Conservation (phyloP, 2,329 filamentous ascomycete genomes). For the Sporothrix curviconia region DNA sequence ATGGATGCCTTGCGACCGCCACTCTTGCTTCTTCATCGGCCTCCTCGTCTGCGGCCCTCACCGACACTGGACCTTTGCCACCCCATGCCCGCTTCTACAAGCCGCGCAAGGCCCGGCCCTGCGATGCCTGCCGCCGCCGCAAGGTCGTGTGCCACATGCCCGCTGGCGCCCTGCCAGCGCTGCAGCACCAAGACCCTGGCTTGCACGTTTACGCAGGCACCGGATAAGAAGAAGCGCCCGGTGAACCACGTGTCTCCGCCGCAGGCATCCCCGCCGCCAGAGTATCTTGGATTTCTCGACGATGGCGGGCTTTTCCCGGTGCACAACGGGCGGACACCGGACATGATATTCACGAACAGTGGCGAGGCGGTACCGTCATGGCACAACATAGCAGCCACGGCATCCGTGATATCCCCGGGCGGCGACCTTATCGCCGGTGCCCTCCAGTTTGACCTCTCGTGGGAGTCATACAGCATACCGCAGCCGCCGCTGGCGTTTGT, state of each 20-base stretch:
- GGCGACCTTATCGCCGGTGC: neutral
- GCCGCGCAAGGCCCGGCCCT: conserved; percentile 18
- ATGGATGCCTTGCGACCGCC: neutral
- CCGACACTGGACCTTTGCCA: neutral
- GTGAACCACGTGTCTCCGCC: neutral
- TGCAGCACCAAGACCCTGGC: conserved; percentile 10
- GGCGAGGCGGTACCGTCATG: neutral
- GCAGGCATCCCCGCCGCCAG: neutral
- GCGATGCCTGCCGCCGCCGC: conserved; percentile 16
- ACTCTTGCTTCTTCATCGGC: no score
- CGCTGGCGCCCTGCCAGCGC: conserved; percentile 15
- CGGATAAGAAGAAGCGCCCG: conserved; percentile 11
- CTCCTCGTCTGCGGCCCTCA: neutral
- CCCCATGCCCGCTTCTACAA: conserved; percentile 17
- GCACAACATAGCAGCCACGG: neutral
- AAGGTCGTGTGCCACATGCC: conserved; percentile 19
- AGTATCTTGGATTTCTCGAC: no score
- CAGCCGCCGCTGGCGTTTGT: neutral
- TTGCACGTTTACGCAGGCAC: conserved; percentile 17
- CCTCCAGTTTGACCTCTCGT: neutral
- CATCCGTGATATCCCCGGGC: no score
- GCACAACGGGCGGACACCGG: neutral
- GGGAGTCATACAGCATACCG: neutral
- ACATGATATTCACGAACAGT: no score
- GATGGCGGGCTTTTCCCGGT: neutral